phyloP scores from a whole-genome alignment of 2,329 filamentous ascomycete species.

The Exophiala alcalophila region DNA sequence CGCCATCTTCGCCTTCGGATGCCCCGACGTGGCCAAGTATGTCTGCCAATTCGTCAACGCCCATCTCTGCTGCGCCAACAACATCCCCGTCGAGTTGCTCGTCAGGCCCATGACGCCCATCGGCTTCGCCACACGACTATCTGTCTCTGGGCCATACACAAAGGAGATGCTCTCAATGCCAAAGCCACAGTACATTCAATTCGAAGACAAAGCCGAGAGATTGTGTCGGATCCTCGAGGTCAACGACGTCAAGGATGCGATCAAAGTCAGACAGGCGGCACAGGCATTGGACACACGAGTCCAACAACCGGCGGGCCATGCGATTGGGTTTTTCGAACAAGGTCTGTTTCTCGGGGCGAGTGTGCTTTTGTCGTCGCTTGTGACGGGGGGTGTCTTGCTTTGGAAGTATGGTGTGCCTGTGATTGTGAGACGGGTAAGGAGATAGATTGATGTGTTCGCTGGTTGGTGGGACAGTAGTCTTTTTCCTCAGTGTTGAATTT shows the following conservation, averaged over 20 bases:
- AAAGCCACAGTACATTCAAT: constrained; percentile 43
- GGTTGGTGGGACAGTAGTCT: too few relatives aligned
- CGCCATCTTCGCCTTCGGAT: constrained; percentile 54
- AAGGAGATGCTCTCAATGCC: constrained; percentile 45
- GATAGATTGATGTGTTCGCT: neutral
- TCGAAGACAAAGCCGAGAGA: constrained; percentile 19
- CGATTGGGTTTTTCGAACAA: constrained; percentile 51
- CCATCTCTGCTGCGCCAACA: constrained; percentile 54
- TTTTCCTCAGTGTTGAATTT: too few relatives aligned
- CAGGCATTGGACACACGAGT: neutral
- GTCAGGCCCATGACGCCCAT: constrained; percentile 29
- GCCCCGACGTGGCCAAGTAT: constrained; percentile 36
- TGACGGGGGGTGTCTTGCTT: neutral
- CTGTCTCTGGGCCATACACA: constrained; percentile 42
- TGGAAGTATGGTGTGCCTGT: constrained; percentile 2
- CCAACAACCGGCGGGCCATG: constrained; percentile 36
- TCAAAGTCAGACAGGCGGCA: neutral
- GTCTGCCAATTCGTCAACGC: constrained; percentile 48
- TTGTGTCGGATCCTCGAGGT: constrained; percentile 15
- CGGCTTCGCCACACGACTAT: neutral
- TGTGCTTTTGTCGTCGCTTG: neutral
- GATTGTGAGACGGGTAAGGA: neutral
- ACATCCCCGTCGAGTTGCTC: constrained; percentile 55
- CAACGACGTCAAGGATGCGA: constrained; percentile 1
- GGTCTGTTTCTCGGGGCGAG: constrained; percentile 34